A percentile compares a stretch with the other conserved stretches of the same genome.
phyloP scores from a whole-genome alignment of 2,329 filamentous ascomycete species.

The Penicillium digitatum region DNA sequence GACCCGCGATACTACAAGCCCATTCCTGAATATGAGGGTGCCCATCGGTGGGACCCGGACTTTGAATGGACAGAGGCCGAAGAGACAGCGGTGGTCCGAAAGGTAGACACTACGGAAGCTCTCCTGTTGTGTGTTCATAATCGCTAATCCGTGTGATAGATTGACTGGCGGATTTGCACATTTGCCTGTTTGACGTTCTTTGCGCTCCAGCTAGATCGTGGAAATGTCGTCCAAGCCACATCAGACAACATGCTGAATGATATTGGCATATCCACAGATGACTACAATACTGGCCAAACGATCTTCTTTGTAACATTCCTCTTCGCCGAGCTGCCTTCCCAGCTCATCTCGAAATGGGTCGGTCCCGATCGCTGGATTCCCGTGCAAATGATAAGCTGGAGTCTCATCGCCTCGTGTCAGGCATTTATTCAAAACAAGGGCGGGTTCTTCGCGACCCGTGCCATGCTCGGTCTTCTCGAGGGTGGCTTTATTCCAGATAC shows the following conservation, averaged over 20 bases:
- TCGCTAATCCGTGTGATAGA: conserved; percentile 22
- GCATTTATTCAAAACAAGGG: conserved; percentile 48
- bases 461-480: conserved; percentile 49
- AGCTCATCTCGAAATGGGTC: conserved; percentile 57
- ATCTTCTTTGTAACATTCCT: conserved; percentile 38
- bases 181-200: conserved; percentile 59
- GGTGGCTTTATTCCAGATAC: conserved; percentile 52
- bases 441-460: conserved; percentile 42
- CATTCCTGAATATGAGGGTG: conserved; percentile 45
- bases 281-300: conserved; percentile 45
- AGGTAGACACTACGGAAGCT: conserved; percentile 25
- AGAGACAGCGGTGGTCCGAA: conserved; percentile 40
- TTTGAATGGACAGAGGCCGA: conserved; percentile 46
- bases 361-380: conserved; percentile 60
- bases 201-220: conserved; percentile 60
- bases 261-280: conserved; percentile 48
- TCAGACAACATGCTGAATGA: conserved; percentile 58
- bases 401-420: conserved; percentile 51
- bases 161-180: conserved; percentile 42
- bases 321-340: conserved; percentile 57
- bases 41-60: conserved; percentile 48
- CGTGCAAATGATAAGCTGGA: conserved; percentile 56
- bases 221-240: conserved; percentile 59
- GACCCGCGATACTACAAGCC: conserved; percentile 39
- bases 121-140: too few species aligned